Percentiles rank a stretch among this genome's conserved stretches.
phyloP scores from a whole-genome alignment of 805 yeast species.

The Diddensiella caesifluorescens region DNA sequence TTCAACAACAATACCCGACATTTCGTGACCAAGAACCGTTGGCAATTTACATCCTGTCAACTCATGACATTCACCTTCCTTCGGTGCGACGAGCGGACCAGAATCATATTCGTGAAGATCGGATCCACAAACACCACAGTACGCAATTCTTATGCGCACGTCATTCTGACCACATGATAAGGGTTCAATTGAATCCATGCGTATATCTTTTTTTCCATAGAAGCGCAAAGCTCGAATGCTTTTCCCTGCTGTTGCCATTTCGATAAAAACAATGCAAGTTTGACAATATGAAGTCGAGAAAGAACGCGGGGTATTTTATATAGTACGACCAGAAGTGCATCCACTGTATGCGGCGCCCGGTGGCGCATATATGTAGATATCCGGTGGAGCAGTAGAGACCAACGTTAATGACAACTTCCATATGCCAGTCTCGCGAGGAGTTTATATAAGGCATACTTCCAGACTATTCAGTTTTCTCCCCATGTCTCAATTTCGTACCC shows the following conservation, averaged over 20 bases:
- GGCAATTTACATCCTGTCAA: constrained; percentile 33
- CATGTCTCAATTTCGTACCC: no score
- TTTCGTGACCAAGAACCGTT: constrained; percentile 51
- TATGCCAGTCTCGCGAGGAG: no score
- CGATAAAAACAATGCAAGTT: no score
- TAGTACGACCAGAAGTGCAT: no score
- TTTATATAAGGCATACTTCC: no score
- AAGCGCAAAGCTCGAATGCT: neutral
- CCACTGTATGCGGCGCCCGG: no score
- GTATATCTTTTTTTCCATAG: neutral
- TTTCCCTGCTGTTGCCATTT: neutral
- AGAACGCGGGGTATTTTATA: no score
- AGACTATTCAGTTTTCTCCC: no score
- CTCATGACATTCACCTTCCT: constrained; percentile 30
- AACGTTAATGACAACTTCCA: no score
- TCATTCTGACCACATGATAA: constrained; percentile 32
- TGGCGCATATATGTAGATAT: no score
- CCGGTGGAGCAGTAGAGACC: no score
- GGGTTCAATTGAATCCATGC: neutral
- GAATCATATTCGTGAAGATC: constrained; percentile 53
- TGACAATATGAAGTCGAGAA: no score
- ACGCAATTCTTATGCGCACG: constrained; percentile 40
- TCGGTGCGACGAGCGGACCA: constrained; percentile 51
- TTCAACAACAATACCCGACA: constrained; percentile 41
- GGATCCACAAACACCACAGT: constrained; percentile 62